Conservation (phyloP, 176 grass and related monocot genomes). For the Bonia amplexicaulis region DNA sequence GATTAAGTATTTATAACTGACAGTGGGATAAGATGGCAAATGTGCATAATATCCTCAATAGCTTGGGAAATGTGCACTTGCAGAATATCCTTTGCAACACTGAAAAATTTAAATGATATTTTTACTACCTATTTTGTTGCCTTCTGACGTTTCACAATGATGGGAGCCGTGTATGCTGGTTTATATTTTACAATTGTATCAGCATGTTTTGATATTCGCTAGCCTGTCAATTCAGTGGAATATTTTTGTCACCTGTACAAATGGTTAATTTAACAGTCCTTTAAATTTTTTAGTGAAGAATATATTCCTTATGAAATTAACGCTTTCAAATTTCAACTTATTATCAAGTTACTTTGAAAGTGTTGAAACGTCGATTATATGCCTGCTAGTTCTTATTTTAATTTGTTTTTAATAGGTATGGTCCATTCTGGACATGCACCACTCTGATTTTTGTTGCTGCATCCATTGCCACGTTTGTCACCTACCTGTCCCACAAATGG, state of each 20-base stretch:
- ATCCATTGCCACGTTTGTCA: constrained; percentile 94
- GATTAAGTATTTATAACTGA: not conserved
- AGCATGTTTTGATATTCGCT: not conserved
- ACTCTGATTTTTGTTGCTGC: constrained; percentile 92
- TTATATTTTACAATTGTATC: not conserved
- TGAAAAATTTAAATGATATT: not conserved
- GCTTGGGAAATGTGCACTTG: not conserved
- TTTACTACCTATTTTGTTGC: not conserved
- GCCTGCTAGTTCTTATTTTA: not conserved
- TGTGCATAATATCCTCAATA: not conserved
- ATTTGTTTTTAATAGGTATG: constrained; percentile 63
- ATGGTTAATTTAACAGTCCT: not conserved
- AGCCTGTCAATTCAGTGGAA: not conserved
- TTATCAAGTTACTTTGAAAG: not conserved
- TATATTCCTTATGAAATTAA: not conserved
- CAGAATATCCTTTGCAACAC: not conserved
- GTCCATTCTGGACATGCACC: constrained; percentile 98
- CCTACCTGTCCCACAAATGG: constrained; percentile 91
- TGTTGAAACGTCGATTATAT: not conserved
- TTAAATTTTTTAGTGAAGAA: not conserved
- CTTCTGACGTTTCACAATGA: not conserved
- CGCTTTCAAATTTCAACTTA: not conserved
- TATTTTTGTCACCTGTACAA: not conserved
- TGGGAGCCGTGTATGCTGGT: not conserved
- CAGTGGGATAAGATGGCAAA: not conserved